Percentiles rank a stretch among this genome's conserved stretches.
phyloP scores from a whole-genome alignment of 495 filamentous ascomycete genomes.

The Melanomma pulvis-pyrius region DNA sequence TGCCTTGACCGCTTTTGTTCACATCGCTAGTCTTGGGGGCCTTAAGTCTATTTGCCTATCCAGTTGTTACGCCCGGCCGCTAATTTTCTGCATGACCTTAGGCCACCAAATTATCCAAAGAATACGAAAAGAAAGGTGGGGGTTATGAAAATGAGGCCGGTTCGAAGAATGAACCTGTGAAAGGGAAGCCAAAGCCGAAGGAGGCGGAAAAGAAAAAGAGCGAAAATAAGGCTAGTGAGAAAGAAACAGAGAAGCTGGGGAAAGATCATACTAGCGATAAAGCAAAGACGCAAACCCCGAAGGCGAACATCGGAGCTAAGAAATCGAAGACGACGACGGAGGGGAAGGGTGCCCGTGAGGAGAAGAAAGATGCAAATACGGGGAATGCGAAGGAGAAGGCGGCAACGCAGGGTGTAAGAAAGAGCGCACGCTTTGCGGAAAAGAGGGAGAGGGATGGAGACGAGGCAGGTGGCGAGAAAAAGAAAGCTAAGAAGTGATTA shows the following conservation, averaged over 20 bases:
- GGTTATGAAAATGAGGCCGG: conserved; percentile 56
- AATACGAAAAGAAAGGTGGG: conserved; percentile 58
- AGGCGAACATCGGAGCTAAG: conserved; percentile 24
- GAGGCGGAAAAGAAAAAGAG: conserved; percentile 40
- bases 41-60: too few relatives aligned
- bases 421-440: conserved; percentile 20
- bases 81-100: background rate
- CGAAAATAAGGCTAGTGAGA: conserved; percentile 40
- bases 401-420: conserved; percentile 31
- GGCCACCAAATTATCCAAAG: conserved; percentile 56
- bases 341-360: background rate
- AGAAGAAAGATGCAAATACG: conserved; percentile 13
- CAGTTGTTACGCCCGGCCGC: background rate
- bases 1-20: too few relatives aligned
- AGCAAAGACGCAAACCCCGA: conserved; percentile 11
- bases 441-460: conserved; percentile 18
- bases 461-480: conserved; percentile 4
- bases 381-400: conserved; percentile 12
- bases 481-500: conserved; percentile 29
- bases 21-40: too few relatives aligned
- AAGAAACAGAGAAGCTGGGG: conserved; percentile 38
- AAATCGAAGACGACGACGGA: conserved; percentile 18
- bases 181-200: conserved; percentile 52
- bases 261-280: conserved; percentile 1
- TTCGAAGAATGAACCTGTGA: conserved; percentile 56